Evolutionary conservation across 768 basidiomycete genomes (phyloP).

Genomic region (Tricholoma matsutake): DNA sequence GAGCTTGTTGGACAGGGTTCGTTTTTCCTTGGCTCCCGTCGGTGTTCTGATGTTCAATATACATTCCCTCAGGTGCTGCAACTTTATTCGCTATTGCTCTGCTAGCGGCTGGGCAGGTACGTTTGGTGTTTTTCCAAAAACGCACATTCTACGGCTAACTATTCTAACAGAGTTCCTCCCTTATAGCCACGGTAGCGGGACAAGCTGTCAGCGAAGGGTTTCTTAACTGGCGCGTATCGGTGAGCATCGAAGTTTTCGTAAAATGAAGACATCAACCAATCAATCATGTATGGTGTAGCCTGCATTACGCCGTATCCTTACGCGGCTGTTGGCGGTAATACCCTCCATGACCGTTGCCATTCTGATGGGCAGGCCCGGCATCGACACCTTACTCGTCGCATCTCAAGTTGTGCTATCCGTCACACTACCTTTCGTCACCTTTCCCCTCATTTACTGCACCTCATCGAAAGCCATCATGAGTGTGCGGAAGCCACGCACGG

Average conservation of each 20-base stretch:
- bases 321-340: constrained; percentile 76
- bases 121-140: not conserved
- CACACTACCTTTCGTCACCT: constrained; percentile 81
- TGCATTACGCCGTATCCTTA: constrained; percentile 73
- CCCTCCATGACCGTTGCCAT: constrained; percentile 81
- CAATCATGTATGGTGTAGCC: constrained; percentile 43
- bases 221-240: constrained; percentile 81
- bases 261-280: not conserved
- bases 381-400: constrained; percentile 77
- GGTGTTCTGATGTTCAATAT: not conserved
- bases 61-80: constrained; percentile 56
- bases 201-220: constrained; percentile 92
- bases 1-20: constrained; percentile 62
- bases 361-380: constrained; percentile 63
- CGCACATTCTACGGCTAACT: not conserved
- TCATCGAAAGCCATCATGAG: constrained; percentile 71
- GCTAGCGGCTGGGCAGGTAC: constrained; percentile 75
- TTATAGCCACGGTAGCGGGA: constrained; percentile 87
- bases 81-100: constrained; percentile 87
- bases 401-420: constrained; percentile 85
- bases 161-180: constrained; percentile 61
- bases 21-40: constrained; percentile 17
- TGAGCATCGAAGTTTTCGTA: constrained; percentile 29
- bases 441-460: constrained; percentile 78
- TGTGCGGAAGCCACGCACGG: constrained; percentile 42